These are phyloP conservation scores for Pelargonium cotyledonis DNA, from an alignment of 441 rosid genomes.

Conservation along the genomic window DNA sequence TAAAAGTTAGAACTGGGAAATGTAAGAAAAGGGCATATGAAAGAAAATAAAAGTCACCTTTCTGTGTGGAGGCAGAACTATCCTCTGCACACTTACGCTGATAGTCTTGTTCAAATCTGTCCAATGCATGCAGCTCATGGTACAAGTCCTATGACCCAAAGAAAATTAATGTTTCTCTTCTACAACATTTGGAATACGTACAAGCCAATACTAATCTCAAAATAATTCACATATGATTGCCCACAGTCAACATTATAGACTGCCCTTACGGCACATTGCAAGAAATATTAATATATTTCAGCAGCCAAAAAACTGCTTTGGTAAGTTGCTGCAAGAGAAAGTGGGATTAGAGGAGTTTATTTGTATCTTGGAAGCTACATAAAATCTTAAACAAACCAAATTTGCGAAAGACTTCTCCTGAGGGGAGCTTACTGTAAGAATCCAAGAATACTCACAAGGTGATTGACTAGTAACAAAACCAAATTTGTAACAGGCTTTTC, in stretches of 20 bases:
- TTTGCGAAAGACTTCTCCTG: too few species aligned
- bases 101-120: slow-evolving; percentile 98
- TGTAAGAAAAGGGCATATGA: slow-evolving; percentile 9
- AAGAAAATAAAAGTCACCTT: slow-evolving; percentile 41
- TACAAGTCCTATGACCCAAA: slow-evolving; percentile 70
- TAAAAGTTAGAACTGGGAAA: neutral
- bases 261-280: neutral
- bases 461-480: too few species aligned
- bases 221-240: neutral
- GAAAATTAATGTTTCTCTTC: slow-evolving; percentile 5
- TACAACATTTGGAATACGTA: neutral
- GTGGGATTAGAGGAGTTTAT: too few species aligned
- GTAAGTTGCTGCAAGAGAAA: too few species aligned
- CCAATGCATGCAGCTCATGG: slow-evolving; percentile 93
- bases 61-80: slow-evolving; percentile 56
- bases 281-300: neutral
- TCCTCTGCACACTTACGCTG: slow-evolving; percentile 84
- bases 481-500: too few species aligned
- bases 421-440: too few species aligned
- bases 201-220: slow-evolving; percentile 3
- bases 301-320: neutral
- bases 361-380: too few species aligned
- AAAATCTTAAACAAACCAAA: too few species aligned
- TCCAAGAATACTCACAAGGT: too few species aligned
- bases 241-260: neutral